Percentiles rank a stretch among this genome's conserved stretches.
Conservation (phyloP, 495 filamentous ascomycete genomes). For the Gamarada debralockiae region DNA sequence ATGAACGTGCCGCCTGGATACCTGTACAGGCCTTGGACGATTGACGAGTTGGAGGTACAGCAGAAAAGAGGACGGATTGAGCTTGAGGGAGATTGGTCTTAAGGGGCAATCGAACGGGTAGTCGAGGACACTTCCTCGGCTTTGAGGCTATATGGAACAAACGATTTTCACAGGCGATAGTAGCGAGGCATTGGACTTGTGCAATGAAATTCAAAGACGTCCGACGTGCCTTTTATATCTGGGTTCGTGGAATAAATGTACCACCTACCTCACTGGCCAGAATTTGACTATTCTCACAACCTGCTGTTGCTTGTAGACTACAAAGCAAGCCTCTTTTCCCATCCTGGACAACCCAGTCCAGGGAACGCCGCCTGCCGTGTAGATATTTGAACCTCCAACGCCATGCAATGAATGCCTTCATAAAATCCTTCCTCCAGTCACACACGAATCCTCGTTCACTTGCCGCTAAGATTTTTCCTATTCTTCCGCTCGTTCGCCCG, state of each 20-base stretch:
- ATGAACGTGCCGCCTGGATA: constrained; percentile 30
- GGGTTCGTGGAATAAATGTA: too few species aligned
- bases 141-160: too few species aligned
- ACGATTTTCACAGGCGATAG: too few species aligned
- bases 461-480: constrained; percentile 31
- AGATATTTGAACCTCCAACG: background rate
- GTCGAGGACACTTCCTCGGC: too few species aligned
- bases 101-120: background rate
- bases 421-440: background rate
- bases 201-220: too few species aligned
- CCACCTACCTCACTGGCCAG: too few species aligned
- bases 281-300: too few species aligned
- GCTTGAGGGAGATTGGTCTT: constrained; percentile 11
- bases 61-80: background rate
- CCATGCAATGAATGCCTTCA: background rate
- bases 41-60: constrained; percentile 25
- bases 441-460: background rate
- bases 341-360: too few species aligned
- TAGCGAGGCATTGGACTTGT: too few species aligned
- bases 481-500: constrained; percentile 60
- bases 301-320: too few species aligned
- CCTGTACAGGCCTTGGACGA: constrained; percentile 28
- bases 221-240: too few species aligned
- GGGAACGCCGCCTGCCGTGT: background rate
- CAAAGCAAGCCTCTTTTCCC: too few species aligned